Conservation (phyloP, 768 basidiomycete genomes). For the Glaciozyma antarctica region DNA sequence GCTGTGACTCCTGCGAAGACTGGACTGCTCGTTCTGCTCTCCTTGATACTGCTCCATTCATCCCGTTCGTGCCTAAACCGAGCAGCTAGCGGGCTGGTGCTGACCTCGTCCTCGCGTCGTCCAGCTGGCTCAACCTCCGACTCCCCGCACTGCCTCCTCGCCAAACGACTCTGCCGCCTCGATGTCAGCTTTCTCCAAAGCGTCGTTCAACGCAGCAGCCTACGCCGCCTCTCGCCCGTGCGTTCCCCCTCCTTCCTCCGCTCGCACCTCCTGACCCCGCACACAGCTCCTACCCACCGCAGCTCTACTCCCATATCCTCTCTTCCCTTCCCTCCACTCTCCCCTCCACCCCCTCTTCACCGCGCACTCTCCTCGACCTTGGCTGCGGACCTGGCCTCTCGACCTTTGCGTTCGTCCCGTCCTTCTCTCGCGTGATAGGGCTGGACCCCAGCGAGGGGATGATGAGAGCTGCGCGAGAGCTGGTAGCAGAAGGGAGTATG, state of each 20-base stretch:
- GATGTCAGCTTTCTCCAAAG: too few species aligned
- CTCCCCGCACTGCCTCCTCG: too few species aligned
- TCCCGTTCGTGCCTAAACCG: too few species aligned
- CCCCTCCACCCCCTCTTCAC: too few species aligned
- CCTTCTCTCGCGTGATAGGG: conserved; percentile 56
- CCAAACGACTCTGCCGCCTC: too few species aligned
- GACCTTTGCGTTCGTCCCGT: conserved; percentile 48
- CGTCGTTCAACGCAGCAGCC: too few species aligned
- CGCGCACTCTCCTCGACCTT: conserved; percentile 13
- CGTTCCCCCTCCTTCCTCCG: conserved; percentile 12
- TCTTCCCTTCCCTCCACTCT: neutral
- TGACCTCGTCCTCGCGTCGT: too few species aligned
- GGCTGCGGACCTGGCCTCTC: conserved; percentile 35
- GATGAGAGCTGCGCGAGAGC: conserved; percentile 47
- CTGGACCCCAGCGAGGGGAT: conserved; percentile 68
- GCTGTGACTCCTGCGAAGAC: too few species aligned
- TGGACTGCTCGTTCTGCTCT: too few species aligned
- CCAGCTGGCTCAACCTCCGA: too few species aligned
- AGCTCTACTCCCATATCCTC: conserved; percentile 13
- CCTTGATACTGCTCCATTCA: too few species aligned
- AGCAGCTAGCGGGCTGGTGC: too few species aligned
- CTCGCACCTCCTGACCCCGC: neutral
- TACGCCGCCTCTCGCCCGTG: neutral
- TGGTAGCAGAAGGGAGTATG: conserved; percentile 16
- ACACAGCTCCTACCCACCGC: conserved; percentile 17